Conservation (phyloP, 306 rosid genomes). For the Comarum palustre region DNA sequence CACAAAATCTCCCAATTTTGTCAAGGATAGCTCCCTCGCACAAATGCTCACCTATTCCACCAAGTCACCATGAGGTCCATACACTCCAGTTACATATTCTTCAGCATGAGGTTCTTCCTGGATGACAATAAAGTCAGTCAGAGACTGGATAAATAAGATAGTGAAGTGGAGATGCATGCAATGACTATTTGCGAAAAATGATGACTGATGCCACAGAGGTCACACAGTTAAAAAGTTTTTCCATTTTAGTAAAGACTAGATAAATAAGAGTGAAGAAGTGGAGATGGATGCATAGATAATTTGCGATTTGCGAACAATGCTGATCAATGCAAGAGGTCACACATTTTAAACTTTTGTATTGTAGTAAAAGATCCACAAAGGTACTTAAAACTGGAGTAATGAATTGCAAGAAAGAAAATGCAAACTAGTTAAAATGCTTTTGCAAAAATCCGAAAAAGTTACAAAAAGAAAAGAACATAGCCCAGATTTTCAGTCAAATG, state of each 20-base stretch:
- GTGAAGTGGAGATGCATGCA: neutral
- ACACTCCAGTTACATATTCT: neutral
- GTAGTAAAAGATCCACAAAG: neutral
- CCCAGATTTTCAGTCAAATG: neutral
- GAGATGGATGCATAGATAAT: neutral
- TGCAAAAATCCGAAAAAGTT: neutral
- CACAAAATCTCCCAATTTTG: too few relatives aligned
- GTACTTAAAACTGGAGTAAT: neutral
- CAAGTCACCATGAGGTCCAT: too few relatives aligned
- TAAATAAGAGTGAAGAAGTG: neutral
- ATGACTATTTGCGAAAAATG: neutral
- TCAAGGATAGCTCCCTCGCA: too few relatives aligned
- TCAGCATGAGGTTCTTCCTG: constrained; percentile 17
- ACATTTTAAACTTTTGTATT: neutral
- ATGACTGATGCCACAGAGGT: neutral
- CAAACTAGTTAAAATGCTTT: neutral
- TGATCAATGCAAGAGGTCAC: neutral
- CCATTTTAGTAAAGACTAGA: too few relatives aligned
- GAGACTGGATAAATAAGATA: too few relatives aligned
- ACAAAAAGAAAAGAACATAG: neutral
- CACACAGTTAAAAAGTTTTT: neutral
- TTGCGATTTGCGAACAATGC: neutral
- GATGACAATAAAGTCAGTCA: constrained; percentile 9
- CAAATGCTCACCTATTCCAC: too few relatives aligned
- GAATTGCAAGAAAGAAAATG: neutral